Percentiles rank a stretch among this genome's conserved stretches.
phyloP scores from a whole-genome alignment of 2,329 filamentous ascomycete genomes.

The Pestalotiopsis sp. region DNA sequence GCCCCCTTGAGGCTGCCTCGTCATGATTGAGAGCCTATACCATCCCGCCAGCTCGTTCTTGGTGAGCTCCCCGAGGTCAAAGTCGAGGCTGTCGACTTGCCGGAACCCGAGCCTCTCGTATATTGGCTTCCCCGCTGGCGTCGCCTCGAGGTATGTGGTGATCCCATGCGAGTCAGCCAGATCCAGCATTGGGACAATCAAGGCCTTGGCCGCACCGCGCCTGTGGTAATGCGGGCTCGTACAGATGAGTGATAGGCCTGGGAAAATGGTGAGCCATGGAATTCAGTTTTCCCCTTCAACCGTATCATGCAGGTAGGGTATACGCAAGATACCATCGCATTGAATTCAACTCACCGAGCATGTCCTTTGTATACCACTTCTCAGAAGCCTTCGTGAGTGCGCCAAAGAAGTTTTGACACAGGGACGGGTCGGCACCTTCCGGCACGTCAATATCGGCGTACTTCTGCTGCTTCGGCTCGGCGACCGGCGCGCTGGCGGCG shows the following conservation, averaged over 20 bases:
- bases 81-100: slow-evolving; percentile 33
- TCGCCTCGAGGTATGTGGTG: slow-evolving; percentile 41
- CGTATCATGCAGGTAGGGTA: background rate
- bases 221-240: slow-evolving; percentile 37
- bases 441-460: slow-evolving; percentile 25
- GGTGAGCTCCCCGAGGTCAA: slow-evolving; percentile 25
- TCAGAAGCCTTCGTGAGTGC: slow-evolving; percentile 26
- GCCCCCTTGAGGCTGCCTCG: slow-evolving; percentile 24
- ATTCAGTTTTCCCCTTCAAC: background rate
- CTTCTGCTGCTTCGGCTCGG: slow-evolving; percentile 11
- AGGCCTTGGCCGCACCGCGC: slow-evolving; percentile 35
- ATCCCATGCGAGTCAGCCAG: slow-evolving; percentile 36
- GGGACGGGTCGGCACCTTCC: slow-evolving; percentile 30
- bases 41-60: slow-evolving; percentile 15
- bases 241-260: slow-evolving; percentile 39
- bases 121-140: slow-evolving; percentile 34
- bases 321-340: too few relatives aligned
- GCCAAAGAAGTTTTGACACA: slow-evolving; percentile 32
- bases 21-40: slow-evolving; percentile 29
- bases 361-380: slow-evolving; percentile 33
- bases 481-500: slow-evolving; percentile 17
- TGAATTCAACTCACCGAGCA: slow-evolving; percentile 33
- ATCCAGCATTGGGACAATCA: slow-evolving; percentile 37
- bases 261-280: background rate
- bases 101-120: slow-evolving; percentile 41